Conservation (phyloP, 2,329 filamentous ascomycete genomes). For the Xylariaceae sp. region DNA sequence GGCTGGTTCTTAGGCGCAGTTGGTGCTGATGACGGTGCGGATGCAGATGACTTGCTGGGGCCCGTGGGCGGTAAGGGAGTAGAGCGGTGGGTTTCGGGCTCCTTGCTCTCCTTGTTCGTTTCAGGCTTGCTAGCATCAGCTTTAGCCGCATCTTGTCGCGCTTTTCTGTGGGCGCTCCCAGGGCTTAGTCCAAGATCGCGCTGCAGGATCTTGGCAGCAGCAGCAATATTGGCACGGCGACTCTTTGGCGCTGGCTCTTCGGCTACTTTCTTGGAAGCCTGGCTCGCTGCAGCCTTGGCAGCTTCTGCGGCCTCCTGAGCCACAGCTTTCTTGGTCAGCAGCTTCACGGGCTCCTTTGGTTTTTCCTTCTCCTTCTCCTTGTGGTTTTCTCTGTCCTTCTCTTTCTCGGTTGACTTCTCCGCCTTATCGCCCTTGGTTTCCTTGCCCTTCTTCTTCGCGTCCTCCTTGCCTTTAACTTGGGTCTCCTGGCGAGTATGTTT, state of each 20-base stretch:
- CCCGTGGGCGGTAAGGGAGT: slow-evolving; percentile 19
- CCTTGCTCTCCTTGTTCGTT: slow-evolving; percentile 32
- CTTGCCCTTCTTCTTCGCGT: slow-evolving; percentile 52
- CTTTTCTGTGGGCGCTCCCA: slow-evolving; percentile 56
- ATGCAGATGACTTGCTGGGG: slow-evolving; percentile 21
- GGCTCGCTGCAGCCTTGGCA: slow-evolving; percentile 39
- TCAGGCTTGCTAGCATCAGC: slow-evolving; percentile 43
- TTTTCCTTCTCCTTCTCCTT: slow-evolving; percentile 50
- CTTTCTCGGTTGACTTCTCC: slow-evolving; percentile 55
- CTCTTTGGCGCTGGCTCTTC: slow-evolving; percentile 45
- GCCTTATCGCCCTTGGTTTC: slow-evolving; percentile 58
- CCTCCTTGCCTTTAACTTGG: slow-evolving; percentile 49
- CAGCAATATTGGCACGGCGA: slow-evolving; percentile 55
- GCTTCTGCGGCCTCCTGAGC: slow-evolving; percentile 45
- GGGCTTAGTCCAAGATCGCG: slow-evolving; percentile 61
- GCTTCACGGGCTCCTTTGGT: slow-evolving; percentile 57
- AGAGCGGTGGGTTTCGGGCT: slow-evolving; percentile 24
- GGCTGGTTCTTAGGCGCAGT: slow-evolving; percentile 30
- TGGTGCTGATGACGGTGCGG: slow-evolving; percentile 24
- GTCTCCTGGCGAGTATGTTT: slow-evolving; percentile 55
- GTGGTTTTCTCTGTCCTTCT: slow-evolving; percentile 56
- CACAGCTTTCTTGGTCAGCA: slow-evolving; percentile 55
- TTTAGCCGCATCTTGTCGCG: slow-evolving; percentile 54
- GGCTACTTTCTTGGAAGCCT: slow-evolving; percentile 30
- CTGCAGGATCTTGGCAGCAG: slow-evolving; percentile 60